A percentile compares a stretch with the other conserved stretches of the same genome.
Conservation (phyloP, 805 yeast species). For the Saturnispora sanitii region DNA sequence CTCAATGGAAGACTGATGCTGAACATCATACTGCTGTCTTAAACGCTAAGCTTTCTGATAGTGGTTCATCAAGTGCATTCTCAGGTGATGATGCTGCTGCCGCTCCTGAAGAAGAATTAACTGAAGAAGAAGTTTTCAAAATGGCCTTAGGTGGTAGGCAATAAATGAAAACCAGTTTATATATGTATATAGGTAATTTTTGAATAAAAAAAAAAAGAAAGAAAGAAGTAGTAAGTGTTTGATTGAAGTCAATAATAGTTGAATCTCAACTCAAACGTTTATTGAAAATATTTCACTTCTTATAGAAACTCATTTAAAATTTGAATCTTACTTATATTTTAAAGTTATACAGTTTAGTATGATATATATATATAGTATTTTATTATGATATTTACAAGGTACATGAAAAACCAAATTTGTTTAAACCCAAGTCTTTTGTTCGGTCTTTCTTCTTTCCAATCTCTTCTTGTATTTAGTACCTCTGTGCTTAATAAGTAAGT, state of each 20-base stretch:
- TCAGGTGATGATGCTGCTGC: conserved; percentile 14
- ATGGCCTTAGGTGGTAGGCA: conserved; percentile 2
- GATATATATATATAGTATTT: too few species aligned
- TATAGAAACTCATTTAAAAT: too few species aligned
- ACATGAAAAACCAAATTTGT: neutral
- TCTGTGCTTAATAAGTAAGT: conserved; percentile 54
- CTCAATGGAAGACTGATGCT: conserved; percentile 67
- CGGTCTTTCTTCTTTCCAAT: conserved; percentile 32
- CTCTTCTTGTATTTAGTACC: conserved; percentile 40
- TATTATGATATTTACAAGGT: too few species aligned
- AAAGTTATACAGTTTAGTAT: too few species aligned
- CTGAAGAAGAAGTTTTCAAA: conserved; percentile 19
- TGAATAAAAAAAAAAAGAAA: too few species aligned
- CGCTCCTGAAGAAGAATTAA: conserved; percentile 20
- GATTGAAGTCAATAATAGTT: too few species aligned
- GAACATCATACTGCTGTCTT: conserved; percentile 47
- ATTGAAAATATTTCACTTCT: too few species aligned
- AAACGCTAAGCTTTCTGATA: conserved; percentile 33
- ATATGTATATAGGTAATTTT: neutral
- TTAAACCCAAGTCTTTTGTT: conserved; percentile 31
- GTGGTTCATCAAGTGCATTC: conserved; percentile 18
- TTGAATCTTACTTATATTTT: too few species aligned
- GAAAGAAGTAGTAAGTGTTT: too few species aligned
- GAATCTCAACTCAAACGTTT: too few species aligned
- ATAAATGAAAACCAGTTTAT: neutral